Evolutionary conservation across 164 flowering plant species (phyloP), one percentile per base, ranked within the genome.

Genomic region (Magnolia officinalis): DNA sequence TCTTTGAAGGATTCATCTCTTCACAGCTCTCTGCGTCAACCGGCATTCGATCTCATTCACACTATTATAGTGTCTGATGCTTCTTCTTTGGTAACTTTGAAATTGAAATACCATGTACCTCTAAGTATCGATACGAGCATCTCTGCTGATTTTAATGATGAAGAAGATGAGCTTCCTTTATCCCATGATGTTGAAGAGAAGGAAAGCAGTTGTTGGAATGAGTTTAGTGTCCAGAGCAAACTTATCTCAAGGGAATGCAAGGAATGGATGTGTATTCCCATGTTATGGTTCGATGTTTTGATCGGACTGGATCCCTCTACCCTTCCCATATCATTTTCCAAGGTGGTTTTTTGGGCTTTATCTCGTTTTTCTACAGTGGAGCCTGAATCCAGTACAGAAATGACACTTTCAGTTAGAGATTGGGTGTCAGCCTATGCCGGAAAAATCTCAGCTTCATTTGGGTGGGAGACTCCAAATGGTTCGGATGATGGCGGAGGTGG

Each of bases 231-330:
- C 8, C 97, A 89, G 83, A 79, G 88, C 81, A 85, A 80, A 83
- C 82, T 88, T 59, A 78, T 83, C 29, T 84, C 87, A 67, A 76
- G 49, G 67, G 97, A 90, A 66, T 91, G 78, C 83, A 84, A 76
- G 76, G 92, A 76, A 37, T 95, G 98, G 98, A 87, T 89, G 93
- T 95, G 98, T 83, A 83, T 92, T 75, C 98, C 98, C 16, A 88
- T 91, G 93, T 71, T 95, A 73, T 95, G 98, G 98, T 76, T 85
- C 84, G 91, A 91, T 77, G 90, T 90, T 73, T 82, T 95, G 67
- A 87, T 89, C 78, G 97, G 89, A 78, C 83, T 84, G 63, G 82
- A 89, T 76, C 91, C 89, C 4, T 83, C 86, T 67, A 74, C 86
- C 63, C 85, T 95, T 37, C 98, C 98, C 21, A 23, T 87, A 72